Conservation (phyloP, 331 rosid species). For the Pyrus hybrid region DNA sequence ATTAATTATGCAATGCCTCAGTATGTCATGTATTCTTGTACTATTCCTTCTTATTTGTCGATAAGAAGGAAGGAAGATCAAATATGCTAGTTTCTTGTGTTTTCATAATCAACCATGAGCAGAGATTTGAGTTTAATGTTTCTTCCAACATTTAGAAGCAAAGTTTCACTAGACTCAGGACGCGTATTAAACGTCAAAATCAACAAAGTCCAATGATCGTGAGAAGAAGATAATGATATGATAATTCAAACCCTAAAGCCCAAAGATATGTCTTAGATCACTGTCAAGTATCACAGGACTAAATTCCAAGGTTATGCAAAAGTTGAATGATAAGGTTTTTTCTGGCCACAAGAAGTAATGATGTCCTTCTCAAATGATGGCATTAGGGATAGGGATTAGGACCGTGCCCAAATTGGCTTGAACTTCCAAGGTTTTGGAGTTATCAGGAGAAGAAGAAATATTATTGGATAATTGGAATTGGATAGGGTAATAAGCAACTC, state of each 20-base stretch:
- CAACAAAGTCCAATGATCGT: background rate
- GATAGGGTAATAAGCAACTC: background rate
- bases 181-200: too few relatives aligned
- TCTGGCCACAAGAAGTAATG: background rate
- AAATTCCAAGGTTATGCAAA: background rate
- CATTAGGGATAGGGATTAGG: background rate
- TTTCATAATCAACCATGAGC: too few relatives aligned
- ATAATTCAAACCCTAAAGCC: background rate
- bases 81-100: too few relatives aligned
- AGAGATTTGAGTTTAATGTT: too few relatives aligned
- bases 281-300: background rate
- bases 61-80: too few relatives aligned
- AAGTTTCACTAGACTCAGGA: too few relatives aligned
- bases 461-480: background rate
- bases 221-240: background rate
- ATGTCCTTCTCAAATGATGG: constrained; percentile 3
- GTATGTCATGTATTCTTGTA: too few relatives aligned
- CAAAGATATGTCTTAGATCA: background rate
- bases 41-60: too few relatives aligned
- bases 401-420: background rate
- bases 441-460: background rate
- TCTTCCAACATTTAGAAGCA: too few relatives aligned
- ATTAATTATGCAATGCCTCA: too few relatives aligned
- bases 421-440: background rate
- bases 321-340: background rate